These are phyloP conservation scores for Rhodotorula sp. DNA, from an alignment of 1,284 basidiomycete species.

Conservation along the genomic window DNA sequence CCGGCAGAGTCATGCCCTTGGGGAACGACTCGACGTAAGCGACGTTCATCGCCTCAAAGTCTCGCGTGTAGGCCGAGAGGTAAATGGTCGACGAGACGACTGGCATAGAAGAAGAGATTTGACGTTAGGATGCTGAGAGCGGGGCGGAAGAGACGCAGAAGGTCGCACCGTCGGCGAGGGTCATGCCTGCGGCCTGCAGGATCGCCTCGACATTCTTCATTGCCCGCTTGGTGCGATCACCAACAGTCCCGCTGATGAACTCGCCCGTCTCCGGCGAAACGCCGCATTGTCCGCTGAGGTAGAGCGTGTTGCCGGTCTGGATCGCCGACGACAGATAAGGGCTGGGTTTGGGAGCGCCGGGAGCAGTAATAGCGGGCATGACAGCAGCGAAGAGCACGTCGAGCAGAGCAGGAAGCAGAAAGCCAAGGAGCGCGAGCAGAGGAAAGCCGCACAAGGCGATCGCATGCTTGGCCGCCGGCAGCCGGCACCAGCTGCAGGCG, in stretches of 20 bases:
- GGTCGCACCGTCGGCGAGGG: slow-evolving; percentile 26
- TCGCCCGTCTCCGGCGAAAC: slow-evolving; percentile 7
- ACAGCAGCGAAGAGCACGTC: background rate
- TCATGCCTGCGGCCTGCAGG: slow-evolving; percentile 21
- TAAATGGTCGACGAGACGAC: slow-evolving; percentile 32
- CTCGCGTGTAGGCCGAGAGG: slow-evolving; percentile 21
- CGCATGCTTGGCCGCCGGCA: too few species aligned
- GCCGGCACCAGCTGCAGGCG: too few species aligned
- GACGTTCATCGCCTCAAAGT: slow-evolving; percentile 35
- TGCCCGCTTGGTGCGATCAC: slow-evolving; percentile 25
- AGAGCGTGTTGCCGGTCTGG: slow-evolving; percentile 1
- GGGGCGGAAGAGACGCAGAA: background rate
- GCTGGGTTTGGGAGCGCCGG: slow-evolving; percentile 41
- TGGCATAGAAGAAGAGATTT: background rate
- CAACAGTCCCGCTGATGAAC: slow-evolving; percentile 23
- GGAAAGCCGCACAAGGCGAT: too few species aligned
- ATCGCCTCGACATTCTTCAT: slow-evolving; percentile 22
- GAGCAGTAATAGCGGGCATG: slow-evolving; percentile 41
- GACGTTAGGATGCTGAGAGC: background rate
- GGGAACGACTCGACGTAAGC: slow-evolving; percentile 21
- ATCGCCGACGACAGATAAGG: slow-evolving; percentile 6
- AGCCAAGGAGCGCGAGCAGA: background rate
- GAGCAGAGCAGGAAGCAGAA: background rate
- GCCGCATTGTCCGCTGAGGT: slow-evolving; percentile 5
- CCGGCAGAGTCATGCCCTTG: slow-evolving; percentile 2